These are phyloP conservation scores for Schwanniomyces yamadae DNA, from an alignment of 805 yeast species.

Conservation along the genomic window DNA sequence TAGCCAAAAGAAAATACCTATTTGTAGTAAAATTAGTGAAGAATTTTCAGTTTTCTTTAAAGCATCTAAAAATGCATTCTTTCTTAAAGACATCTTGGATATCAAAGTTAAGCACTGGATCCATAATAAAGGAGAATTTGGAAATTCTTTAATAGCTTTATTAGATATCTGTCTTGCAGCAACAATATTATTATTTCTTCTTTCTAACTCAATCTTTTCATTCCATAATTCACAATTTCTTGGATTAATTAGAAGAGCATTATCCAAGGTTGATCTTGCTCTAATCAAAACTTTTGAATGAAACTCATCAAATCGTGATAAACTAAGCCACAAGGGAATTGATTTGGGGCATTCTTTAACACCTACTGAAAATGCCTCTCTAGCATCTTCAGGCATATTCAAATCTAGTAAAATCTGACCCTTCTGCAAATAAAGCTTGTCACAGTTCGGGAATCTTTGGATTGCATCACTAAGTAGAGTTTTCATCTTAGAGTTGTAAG, in stretches of 20 bases:
- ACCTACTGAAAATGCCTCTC: constrained; percentile 49
- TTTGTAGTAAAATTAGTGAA: constrained; percentile 54
- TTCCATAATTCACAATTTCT: constrained; percentile 54
- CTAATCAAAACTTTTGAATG: constrained; percentile 42
- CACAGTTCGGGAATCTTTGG: constrained; percentile 44
- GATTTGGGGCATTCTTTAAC: constrained; percentile 46
- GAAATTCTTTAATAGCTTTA: constrained; percentile 58
- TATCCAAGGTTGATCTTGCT: constrained; percentile 73
- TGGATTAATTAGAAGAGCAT: constrained; percentile 56
- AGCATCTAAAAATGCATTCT: constrained; percentile 67
- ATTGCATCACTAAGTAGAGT: constrained; percentile 47
- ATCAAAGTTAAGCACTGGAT: constrained; percentile 50
- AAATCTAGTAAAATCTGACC: constrained; percentile 50
- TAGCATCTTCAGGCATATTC: constrained; percentile 37
- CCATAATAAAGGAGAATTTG: constrained; percentile 66
- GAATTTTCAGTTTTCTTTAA: constrained; percentile 63
- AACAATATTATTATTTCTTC: constrained; percentile 41
- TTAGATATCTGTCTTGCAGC: constrained; percentile 57
- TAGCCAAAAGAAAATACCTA: constrained; percentile 67
- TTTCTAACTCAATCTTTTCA: constrained; percentile 60
- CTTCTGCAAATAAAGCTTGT: constrained; percentile 59
- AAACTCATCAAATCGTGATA: constrained; percentile 48
- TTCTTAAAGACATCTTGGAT: constrained; percentile 49
- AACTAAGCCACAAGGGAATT: constrained; percentile 52
- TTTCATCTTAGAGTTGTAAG: constrained; percentile 6